These are phyloP conservation scores for Sporormia fimetaria DNA, from an alignment of 495 filamentous ascomycete species.

Conservation along the genomic window DNA sequence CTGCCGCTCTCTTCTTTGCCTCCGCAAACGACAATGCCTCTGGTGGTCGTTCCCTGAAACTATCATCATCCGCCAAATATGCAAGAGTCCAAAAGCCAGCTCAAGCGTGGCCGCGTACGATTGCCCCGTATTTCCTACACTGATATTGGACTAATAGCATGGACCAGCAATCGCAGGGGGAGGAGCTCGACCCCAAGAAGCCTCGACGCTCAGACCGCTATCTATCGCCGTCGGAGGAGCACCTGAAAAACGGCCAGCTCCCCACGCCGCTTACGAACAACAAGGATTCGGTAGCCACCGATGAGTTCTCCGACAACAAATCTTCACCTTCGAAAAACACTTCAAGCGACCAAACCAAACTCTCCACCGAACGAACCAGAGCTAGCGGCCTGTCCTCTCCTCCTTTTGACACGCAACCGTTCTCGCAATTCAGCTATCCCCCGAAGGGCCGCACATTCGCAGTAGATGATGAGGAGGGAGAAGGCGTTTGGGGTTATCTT, in stretches of 20 bases:
- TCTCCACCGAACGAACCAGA: constrained; percentile 38
- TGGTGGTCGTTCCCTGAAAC: too few species aligned
- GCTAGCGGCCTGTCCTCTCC: constrained; percentile 57
- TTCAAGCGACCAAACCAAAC: constrained; percentile 45
- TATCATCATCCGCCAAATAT: too few species aligned
- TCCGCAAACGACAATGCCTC: not conserved
- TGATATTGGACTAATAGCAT: constrained; percentile 7
- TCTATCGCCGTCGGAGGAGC: constrained; percentile 37
- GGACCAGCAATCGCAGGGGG: constrained; percentile 24
- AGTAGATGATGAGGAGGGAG: constrained; percentile 73
- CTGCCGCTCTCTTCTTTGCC: too few species aligned
- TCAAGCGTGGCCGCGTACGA: constrained; percentile 32
- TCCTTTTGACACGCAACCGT: constrained; percentile 51
- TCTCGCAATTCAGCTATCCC: constrained; percentile 70
- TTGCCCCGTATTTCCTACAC: not conserved
- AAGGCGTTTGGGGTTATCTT: constrained; percentile 93
- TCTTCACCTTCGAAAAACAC: constrained; percentile 57
- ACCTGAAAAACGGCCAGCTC: constrained; percentile 52
- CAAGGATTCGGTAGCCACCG: constrained; percentile 45
- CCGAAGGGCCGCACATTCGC: constrained; percentile 65
- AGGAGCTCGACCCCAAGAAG: constrained; percentile 43
- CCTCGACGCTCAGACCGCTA: constrained; percentile 53
- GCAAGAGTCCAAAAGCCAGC: constrained; percentile 30
- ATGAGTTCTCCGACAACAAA: constrained; percentile 56
- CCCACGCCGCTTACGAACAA: constrained; percentile 73